A percentile compares a stretch with the other conserved stretches of the same genome.
Evolutionary conservation across 305 asterid genomes (phyloP).

Genomic region (Solanum hybrid): DNA sequence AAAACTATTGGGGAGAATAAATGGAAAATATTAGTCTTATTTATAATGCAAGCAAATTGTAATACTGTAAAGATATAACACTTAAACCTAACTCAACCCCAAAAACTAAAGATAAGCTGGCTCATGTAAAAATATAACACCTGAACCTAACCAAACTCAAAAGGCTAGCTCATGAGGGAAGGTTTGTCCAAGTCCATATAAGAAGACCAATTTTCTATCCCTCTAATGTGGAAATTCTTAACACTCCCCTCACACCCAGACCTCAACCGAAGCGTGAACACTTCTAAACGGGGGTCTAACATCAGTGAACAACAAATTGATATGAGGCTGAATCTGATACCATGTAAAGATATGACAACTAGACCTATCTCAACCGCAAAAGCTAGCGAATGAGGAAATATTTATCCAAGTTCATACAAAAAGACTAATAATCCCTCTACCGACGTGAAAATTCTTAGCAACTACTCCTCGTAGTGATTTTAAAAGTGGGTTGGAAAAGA

Average conservation of each 20-base stretch:
- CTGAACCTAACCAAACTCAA: fast-evolving
- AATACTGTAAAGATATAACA: too few species aligned
- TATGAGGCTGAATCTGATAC: fast-evolving
- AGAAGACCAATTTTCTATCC: fast-evolving
- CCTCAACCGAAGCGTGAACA: too few species aligned
- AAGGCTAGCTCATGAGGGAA: too few species aligned
- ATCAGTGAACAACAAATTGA: too few species aligned
- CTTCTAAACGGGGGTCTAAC: fast-evolving
- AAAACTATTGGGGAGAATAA: background rate
- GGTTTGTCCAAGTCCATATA: fast-evolving
- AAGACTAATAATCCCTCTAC: background rate
- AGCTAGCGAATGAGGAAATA: fast-evolving
- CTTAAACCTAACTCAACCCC: fast-evolving
- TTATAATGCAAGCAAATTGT: background rate
- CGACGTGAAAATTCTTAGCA: too few species aligned
- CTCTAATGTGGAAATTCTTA: background rate
- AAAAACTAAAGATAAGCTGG: too few species aligned
- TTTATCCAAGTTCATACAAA: fast-evolving
- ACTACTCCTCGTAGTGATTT: background rate
- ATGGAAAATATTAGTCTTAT: background rate
- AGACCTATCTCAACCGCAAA: fast-evolving
- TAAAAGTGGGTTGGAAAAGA: background rate
- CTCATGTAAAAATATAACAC: too few species aligned
- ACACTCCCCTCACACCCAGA: too few species aligned
- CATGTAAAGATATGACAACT: too few species aligned